Conservation (phyloP, 495 filamentous ascomycete genomes). For the Cryomyces minteri region DNA sequence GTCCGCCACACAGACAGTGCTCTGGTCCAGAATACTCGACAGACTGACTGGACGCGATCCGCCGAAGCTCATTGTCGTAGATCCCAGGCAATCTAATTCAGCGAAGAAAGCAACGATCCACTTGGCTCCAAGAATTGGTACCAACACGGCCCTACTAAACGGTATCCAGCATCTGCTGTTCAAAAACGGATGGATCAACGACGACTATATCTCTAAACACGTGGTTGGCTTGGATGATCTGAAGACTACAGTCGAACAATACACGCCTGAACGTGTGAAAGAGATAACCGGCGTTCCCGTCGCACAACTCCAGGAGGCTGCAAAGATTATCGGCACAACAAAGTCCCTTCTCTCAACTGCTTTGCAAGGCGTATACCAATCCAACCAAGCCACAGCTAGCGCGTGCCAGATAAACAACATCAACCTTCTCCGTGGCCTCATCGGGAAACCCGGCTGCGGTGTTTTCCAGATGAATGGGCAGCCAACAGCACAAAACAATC, state of each 20-base stretch:
- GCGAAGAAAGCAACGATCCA: slow-evolving; percentile 9
- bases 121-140: slow-evolving; percentile 8
- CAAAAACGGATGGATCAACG: slow-evolving; percentile 7
- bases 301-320: slow-evolving; percentile 4
- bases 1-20: slow-evolving; percentile 4
- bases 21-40: slow-evolving; percentile 6
- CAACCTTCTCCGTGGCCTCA: slow-evolving; percentile 5
- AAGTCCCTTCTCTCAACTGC: slow-evolving; percentile 3
- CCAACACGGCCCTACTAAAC: slow-evolving; percentile 8
- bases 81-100: slow-evolving; percentile 4
- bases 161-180: slow-evolving; percentile 9
- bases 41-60: slow-evolving; percentile 5
- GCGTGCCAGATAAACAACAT: slow-evolving; percentile 10
- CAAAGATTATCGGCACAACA: slow-evolving; percentile 8
- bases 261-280: slow-evolving; percentile 6
- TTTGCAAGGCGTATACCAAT: slow-evolving; percentile 10
- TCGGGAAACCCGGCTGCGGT: slow-evolving; percentile 4
- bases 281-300: slow-evolving; percentile 6
- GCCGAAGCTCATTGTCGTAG: slow-evolving; percentile 10
- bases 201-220: slow-evolving; percentile 5
- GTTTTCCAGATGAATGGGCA: slow-evolving; percentile 7
- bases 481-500: slow-evolving; percentile 9
- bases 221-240: slow-evolving; percentile 6
- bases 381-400: slow-evolving; percentile 4
- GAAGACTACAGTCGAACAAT: slow-evolving; percentile 1